phyloP scores from a whole-genome alignment of 2,329 filamentous ascomycete genomes.

The Fusarium chlamydosporum region DNA sequence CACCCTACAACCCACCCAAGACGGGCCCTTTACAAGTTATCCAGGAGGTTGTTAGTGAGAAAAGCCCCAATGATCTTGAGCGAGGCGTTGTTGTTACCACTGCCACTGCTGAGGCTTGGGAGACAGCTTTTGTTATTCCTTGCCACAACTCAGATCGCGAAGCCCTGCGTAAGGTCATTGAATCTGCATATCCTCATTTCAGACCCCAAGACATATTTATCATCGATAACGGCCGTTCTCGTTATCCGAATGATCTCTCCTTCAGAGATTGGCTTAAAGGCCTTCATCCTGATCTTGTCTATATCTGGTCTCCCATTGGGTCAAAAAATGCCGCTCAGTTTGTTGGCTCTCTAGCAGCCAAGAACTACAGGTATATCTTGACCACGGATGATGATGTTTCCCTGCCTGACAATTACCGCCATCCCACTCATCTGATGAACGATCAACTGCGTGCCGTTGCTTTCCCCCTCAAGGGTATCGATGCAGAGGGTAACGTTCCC shows the following conservation, averaged over 20 bases:
- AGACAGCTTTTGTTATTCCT: constrained; percentile 7
- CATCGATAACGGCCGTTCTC: constrained; percentile 10
- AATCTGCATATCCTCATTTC: constrained; percentile 7
- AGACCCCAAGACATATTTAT: constrained; percentile 20
- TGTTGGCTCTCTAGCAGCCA: constrained; percentile 8
- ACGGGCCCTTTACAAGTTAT: rapidly evolving
- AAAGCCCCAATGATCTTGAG: background rate
- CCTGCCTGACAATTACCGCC: constrained; percentile 5
- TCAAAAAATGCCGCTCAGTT: constrained; percentile 15
- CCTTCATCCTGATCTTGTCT: background rate
- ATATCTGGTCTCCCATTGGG: constrained; percentile 18
- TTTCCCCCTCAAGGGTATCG: constrained; percentile 3
- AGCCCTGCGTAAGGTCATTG: constrained; percentile 1
- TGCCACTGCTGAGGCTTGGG: background rate
- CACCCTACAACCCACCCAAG: constrained; percentile 2
- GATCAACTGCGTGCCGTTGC: constrained; percentile 1
- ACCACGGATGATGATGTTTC: constrained; percentile 20
- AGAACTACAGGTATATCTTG: constrained; percentile 11
- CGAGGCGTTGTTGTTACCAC: background rate
- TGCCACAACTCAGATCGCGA: constrained; percentile 16
- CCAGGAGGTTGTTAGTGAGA: background rate
- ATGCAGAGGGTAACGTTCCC: background rate
- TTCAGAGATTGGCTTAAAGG: constrained; percentile 12
- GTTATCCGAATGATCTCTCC: constrained; percentile 4
- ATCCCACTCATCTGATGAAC: constrained; percentile 1